phyloP scores from a whole-genome alignment of 768 basidiomycete genomes.

The Candolleomyces eurysporus region DNA sequence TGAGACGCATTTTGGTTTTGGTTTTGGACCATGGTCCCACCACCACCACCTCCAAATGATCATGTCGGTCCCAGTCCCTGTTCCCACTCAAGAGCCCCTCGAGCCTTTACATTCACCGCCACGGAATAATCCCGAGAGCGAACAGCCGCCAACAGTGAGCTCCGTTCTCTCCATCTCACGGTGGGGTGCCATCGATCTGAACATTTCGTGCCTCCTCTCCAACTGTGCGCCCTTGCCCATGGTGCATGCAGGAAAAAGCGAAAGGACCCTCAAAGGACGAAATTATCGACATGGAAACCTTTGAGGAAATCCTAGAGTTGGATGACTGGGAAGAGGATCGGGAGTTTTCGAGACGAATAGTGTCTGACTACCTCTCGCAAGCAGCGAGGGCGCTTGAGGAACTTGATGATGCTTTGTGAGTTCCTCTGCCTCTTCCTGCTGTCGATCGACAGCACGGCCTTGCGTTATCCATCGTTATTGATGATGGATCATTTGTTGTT shows the following conservation, averaged over 20 bases:
- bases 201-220: no score
- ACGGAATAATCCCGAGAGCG: not conserved
- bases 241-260: not conserved
- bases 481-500: conserved; percentile 9
- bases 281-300: conserved; percentile 76
- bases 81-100: conserved; percentile 69
- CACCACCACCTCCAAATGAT: conserved; percentile 57
- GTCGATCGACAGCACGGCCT: not conserved
- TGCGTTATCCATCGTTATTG: not conserved
- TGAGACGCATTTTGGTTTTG: not conserved
- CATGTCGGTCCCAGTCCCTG: conserved; percentile 82
- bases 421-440: conserved; percentile 17
- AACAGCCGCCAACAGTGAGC: not conserved
- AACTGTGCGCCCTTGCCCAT: no score
- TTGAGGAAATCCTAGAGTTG: conserved; percentile 86
- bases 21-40: conserved; percentile 24
- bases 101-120: not conserved
- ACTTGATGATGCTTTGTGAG: conserved; percentile 83
- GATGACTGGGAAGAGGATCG: conserved; percentile 73
- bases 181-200: no score
- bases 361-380: conserved; percentile 77
- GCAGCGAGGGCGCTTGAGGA: conserved; percentile 69
- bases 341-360: conserved; percentile 81
- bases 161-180: not conserved
- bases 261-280: conserved; percentile 13